These are phyloP conservation scores for Hysterangium stoloniferum DNA, from an alignment of 768 basidiomycete species.

Conservation along the genomic window DNA sequence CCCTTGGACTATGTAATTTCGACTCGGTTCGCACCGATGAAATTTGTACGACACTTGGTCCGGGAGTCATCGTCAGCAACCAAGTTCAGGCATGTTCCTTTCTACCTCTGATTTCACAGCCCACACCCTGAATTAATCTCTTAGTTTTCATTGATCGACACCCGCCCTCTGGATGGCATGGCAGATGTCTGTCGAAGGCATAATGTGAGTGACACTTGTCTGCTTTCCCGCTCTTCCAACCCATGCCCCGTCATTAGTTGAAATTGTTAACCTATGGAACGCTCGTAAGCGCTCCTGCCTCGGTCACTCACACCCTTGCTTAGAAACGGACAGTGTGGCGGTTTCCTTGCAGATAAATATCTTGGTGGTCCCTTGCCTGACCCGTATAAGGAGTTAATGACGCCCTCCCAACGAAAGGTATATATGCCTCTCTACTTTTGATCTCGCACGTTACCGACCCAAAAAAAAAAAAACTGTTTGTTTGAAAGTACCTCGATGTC, in stretches of 20 bases:
- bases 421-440: slow-evolving; percentile 13
- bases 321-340: slow-evolving; percentile 55
- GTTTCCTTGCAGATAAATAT: slow-evolving; percentile 76
- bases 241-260: slow-evolving; percentile 21
- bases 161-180: slow-evolving; percentile 70
- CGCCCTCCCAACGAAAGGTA: slow-evolving; percentile 80
- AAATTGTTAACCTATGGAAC: slow-evolving; percentile 81
- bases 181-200: slow-evolving; percentile 68
- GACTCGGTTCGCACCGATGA: slow-evolving; percentile 69
- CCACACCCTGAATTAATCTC: slow-evolving; percentile 5
- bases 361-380: slow-evolving; percentile 61
- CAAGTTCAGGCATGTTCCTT: slow-evolving; percentile 53
- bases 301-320: slow-evolving; percentile 7
- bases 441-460: slow-evolving; percentile 1
- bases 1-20: slow-evolving; percentile 77
- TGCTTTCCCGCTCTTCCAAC: neutral
- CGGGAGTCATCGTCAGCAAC: slow-evolving; percentile 68
- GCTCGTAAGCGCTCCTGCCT: slow-evolving; percentile 38
- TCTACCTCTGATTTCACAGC: neutral
- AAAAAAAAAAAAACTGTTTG: too few relatives aligned
- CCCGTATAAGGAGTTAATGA: slow-evolving; percentile 56
- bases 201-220: slow-evolving; percentile 18
- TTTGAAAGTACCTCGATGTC: slow-evolving; percentile 83
- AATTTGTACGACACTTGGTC: slow-evolving; percentile 68
- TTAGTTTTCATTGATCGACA: slow-evolving; percentile 79